Percentiles rank a stretch among this genome's conserved stretches.
phyloP scores from a whole-genome alignment of 1,284 basidiomycete species.

The Volvariella volvacea region DNA sequence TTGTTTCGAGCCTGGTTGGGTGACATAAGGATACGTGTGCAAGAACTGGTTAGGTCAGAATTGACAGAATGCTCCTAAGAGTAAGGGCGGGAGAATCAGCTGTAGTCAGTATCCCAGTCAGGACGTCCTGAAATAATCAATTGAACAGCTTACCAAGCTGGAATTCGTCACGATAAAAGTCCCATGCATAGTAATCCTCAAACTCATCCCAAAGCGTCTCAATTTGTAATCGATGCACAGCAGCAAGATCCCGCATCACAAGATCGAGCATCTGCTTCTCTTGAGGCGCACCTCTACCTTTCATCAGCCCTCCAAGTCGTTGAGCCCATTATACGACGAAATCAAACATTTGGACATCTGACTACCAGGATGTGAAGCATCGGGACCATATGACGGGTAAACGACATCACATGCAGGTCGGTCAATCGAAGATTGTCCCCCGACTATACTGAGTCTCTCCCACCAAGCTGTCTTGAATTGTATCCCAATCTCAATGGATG shows the following conservation, averaged over 20 bases:
- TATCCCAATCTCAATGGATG: slow-evolving; percentile 23
- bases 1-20: too few relatives aligned
- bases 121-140: too few relatives aligned
- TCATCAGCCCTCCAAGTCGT: slow-evolving; percentile 15
- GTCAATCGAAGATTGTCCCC: slow-evolving; percentile 13
- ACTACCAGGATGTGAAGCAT: too few relatives aligned
- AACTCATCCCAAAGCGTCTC: slow-evolving; percentile 11
- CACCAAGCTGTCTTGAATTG: slow-evolving; percentile 19
- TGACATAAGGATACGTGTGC: too few relatives aligned
- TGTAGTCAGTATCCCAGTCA: too few relatives aligned
- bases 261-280: slow-evolving; percentile 12
- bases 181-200: slow-evolving; percentile 13
- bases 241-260: slow-evolving; percentile 15
- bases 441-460: slow-evolving; percentile 9
- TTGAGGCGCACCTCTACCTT: too few relatives aligned
- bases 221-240: slow-evolving; percentile 10
- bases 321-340: slow-evolving; percentile 13
- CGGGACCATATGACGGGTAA: slow-evolving; percentile 14
- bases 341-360: slow-evolving; percentile 13
- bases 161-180: slow-evolving; percentile 13
- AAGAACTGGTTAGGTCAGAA: too few relatives aligned
- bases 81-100: too few relatives aligned
- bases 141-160: slow-evolving; percentile 14
- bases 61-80: too few relatives aligned
- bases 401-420: slow-evolving; percentile 9